A percentile compares a stretch with the other conserved stretches of the same genome.
Evolutionary conservation across 805 yeast species (phyloP).

Genomic region (Torulaspora gathmanii): DNA sequence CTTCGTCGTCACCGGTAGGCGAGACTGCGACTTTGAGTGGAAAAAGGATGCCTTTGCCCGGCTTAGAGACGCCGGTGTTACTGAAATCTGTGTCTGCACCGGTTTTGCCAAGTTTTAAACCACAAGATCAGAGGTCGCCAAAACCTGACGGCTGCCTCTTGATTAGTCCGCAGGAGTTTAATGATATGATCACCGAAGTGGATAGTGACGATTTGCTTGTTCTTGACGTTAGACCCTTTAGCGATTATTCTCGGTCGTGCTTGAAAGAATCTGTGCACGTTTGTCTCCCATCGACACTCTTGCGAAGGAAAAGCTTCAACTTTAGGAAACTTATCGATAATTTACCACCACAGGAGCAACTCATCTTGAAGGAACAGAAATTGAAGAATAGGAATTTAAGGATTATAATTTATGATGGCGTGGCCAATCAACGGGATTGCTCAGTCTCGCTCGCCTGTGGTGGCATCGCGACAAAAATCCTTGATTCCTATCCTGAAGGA

Average conservation of each 20-base stretch:
- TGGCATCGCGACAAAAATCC: constrained; percentile 28
- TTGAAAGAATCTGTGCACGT: constrained; percentile 62
- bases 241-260: constrained; percentile 60
- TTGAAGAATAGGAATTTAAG: constrained; percentile 15
- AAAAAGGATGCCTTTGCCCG: neutral
- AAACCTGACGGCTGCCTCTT: constrained; percentile 23
- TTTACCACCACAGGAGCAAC: constrained; percentile 47
- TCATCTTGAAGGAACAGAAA: constrained; percentile 6
- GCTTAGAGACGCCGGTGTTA: constrained; percentile 7
- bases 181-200: constrained; percentile 9
- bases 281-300: constrained; percentile 83
- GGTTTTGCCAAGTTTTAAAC: constrained; percentile 21
- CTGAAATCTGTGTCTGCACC: constrained; percentile 17
- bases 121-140: constrained; percentile 24
- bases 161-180: constrained; percentile 22
- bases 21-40: neutral
- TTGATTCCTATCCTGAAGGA: constrained; percentile 11
- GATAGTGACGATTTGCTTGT: constrained; percentile 14
- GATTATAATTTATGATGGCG: constrained; percentile 28
- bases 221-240: constrained; percentile 72
- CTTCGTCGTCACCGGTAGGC: neutral
- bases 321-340: constrained; percentile 59
- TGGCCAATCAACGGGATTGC: constrained; percentile 20
- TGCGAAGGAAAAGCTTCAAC: constrained; percentile 69
- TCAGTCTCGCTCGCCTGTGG: constrained; percentile 27